Evolutionary conservation across 2,329 filamentous ascomycete species (phyloP), one percentile per base, ranked within the genome.

Genomic region (Fusarium cyanostomum): DNA sequence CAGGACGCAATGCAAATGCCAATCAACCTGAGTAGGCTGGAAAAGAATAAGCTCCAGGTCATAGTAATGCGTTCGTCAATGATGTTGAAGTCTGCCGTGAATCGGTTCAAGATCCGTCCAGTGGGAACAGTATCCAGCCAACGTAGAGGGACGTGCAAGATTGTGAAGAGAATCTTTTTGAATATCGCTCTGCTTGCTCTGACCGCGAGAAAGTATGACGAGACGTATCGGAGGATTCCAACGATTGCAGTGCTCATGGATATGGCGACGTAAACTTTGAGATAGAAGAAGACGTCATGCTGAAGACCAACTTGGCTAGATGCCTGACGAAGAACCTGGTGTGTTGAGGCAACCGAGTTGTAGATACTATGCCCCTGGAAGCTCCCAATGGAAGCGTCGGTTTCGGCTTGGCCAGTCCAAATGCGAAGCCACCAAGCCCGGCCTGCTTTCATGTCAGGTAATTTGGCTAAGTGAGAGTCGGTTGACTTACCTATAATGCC

Each of bases 121-220:
- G 91, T 80, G 0, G 91, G 91, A 0, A 92, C 88, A 0, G 90
- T 93, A 71, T 94, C 91, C n/a, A 94, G 81, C 89, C 90, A 92
- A 48, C 89, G 81, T 13, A 93, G 79, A 1, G 89, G 90, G 2
- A 90, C 87, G 12, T 88, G 84, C 8, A 94, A 80, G 8, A 94
- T 81, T 1, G 85, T 81, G 66, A 84, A 86, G 42, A 88, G 87
- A 57, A 92, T 82, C 39, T 82, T 82, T 12, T 86, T 81, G 60
- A 92, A 94, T 4, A 93, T 79, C 39, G 77, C 76, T 34, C 85
- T 81, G 12, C 89, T 92, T 7, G 90, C 90, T 53, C 81, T 82
- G 64, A 92, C 81, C 8, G 89, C 89, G 41, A 88, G 87, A 6
- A 78, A 66, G 69, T 88, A 90, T 4, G 90, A 78, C 69, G 85